Evolutionary conservation across 495 filamentous ascomycete species (phyloP).

Genomic region (Elaphomyces granulatus): DNA sequence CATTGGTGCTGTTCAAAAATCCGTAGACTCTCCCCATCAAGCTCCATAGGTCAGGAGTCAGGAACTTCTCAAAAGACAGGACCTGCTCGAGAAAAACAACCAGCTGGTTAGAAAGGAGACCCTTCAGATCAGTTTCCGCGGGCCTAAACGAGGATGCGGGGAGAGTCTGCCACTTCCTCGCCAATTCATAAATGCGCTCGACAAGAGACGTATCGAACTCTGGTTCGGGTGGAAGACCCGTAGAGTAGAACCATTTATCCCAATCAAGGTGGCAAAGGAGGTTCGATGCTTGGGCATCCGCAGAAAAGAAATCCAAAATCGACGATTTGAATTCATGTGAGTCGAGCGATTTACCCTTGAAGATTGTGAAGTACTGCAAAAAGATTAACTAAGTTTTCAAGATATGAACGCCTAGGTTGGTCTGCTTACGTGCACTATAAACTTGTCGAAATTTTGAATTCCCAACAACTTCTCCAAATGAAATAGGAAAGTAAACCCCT

Average conservation of each 20-base stretch:
- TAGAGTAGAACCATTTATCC: slow-evolving; percentile 73
- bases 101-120: slow-evolving; percentile 69
- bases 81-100: slow-evolving; percentile 79
- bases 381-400: slow-evolving; percentile 7
- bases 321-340: slow-evolving; percentile 87
- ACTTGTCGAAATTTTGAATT: slow-evolving; percentile 76
- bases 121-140: slow-evolving; percentile 46
- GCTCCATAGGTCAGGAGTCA: slow-evolving; percentile 47
- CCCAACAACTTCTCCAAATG: slow-evolving; percentile 74
- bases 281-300: slow-evolving; percentile 50
- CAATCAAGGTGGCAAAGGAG: slow-evolving; percentile 63
- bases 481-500: slow-evolving; percentile 68
- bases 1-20: slow-evolving; percentile 55
- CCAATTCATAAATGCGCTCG: slow-evolving; percentile 69
- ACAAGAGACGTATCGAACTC: slow-evolving; percentile 79
- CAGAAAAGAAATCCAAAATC: slow-evolving; percentile 66
- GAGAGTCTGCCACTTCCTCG: slow-evolving; percentile 57
- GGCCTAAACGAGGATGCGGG: slow-evolving; percentile 46
- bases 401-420: background rate
- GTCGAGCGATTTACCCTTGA: slow-evolving; percentile 66
- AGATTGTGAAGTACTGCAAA: slow-evolving; percentile 64
- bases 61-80: slow-evolving; percentile 40
- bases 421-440: slow-evolving; percentile 62
- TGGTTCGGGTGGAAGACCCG: slow-evolving; percentile 80
- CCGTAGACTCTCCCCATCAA: slow-evolving; percentile 59